Percentiles rank a stretch among this genome's conserved stretches.
Evolutionary conservation across 2,329 filamentous ascomycete genomes (phyloP).

Genomic region (Westerdykella aurantiaca): DNA sequence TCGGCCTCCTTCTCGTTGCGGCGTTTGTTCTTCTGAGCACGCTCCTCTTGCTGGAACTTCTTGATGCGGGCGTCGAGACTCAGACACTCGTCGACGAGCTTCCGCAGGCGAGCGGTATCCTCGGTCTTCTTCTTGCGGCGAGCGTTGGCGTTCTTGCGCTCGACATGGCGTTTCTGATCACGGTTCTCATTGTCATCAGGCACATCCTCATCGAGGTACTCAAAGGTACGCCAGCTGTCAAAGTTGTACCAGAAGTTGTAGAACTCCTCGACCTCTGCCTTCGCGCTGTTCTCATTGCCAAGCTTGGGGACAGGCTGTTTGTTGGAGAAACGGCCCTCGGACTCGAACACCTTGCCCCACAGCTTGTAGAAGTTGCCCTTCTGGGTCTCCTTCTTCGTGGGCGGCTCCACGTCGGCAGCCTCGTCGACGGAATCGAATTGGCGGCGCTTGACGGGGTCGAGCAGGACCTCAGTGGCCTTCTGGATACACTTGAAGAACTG

Average conservation of each 20-base stretch:
- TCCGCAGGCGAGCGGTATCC: slow-evolving; percentile 84
- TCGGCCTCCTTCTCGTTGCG: slow-evolving; percentile 83
- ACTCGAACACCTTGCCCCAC: slow-evolving; percentile 84
- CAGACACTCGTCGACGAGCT: slow-evolving; percentile 81
- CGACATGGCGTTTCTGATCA: slow-evolving; percentile 96
- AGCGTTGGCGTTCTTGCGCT: slow-evolving; percentile 96
- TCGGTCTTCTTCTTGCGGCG: slow-evolving; percentile 99
- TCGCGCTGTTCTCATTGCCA: slow-evolving; percentile 74
- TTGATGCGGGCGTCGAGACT: slow-evolving; percentile 92
- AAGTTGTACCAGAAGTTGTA: slow-evolving; percentile 99
- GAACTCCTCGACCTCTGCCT: slow-evolving; percentile 88
- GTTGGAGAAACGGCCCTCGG: slow-evolving; percentile 90
- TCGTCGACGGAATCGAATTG: slow-evolving; percentile 98
- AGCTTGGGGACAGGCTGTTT: slow-evolving; percentile 80
- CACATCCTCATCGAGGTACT: slow-evolving; percentile 98
- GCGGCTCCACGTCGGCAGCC: slow-evolving; percentile 84
- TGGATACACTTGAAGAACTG: slow-evolving; percentile 99
- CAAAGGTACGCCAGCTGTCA: slow-evolving; percentile 94
- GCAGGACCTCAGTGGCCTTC: slow-evolving; percentile 88
- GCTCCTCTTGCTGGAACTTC: slow-evolving; percentile 88
- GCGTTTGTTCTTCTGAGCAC: slow-evolving; percentile 95
- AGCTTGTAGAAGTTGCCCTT: slow-evolving; percentile 94
- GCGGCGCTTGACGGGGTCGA: slow-evolving; percentile 84
- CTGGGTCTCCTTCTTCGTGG: slow-evolving; percentile 80
- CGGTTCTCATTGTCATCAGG: slow-evolving; percentile 98